These are phyloP conservation scores for Mollisia scopiformis DNA, from an alignment of 2,329 filamentous ascomycete genomes.

Conservation along the genomic window DNA sequence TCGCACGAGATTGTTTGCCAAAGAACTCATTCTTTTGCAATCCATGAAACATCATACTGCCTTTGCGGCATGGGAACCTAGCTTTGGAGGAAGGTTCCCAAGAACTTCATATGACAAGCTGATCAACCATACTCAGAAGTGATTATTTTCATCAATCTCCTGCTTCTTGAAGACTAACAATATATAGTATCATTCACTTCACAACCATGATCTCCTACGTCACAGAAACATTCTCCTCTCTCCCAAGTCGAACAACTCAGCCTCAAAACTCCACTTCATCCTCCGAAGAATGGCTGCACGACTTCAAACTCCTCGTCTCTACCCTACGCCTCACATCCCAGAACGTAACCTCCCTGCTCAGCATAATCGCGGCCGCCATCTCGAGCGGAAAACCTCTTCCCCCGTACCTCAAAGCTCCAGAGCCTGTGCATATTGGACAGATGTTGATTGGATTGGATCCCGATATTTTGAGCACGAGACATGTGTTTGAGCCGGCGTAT, in stretches of 20 bases:
- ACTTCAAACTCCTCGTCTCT: constrained; percentile 39
- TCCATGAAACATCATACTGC: constrained; percentile 60
- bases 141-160: not conserved
- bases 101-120: constrained; percentile 14
- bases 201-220: constrained; percentile 66
- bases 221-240: constrained; percentile 49
- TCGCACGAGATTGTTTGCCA: constrained; percentile 54
- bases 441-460: constrained; percentile 10
- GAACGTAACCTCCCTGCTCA: constrained; percentile 67
- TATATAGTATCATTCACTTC: constrained; percentile 61
- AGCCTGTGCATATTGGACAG: constrained; percentile 8
- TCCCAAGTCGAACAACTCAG: not conserved
- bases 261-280: not conserved
- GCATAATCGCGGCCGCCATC: constrained; percentile 68
- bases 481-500: constrained; percentile 13
- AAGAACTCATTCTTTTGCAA: constrained; percentile 64
- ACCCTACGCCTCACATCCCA: constrained; percentile 61
- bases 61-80: constrained; percentile 70
- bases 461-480: constrained; percentile 13
- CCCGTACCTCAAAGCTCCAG: constrained; percentile 67
- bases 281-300: constrained; percentile 49
- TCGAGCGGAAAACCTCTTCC: constrained; percentile 68
- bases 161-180: not conserved
- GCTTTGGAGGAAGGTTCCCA: constrained; percentile 71
- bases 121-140: constrained; percentile 19